A percentile compares a stretch with the other conserved stretches of the same genome.
Evolutionary conservation across 164 flowering plant genomes (phyloP).

Genomic region (Warburgia ugandensis): DNA sequence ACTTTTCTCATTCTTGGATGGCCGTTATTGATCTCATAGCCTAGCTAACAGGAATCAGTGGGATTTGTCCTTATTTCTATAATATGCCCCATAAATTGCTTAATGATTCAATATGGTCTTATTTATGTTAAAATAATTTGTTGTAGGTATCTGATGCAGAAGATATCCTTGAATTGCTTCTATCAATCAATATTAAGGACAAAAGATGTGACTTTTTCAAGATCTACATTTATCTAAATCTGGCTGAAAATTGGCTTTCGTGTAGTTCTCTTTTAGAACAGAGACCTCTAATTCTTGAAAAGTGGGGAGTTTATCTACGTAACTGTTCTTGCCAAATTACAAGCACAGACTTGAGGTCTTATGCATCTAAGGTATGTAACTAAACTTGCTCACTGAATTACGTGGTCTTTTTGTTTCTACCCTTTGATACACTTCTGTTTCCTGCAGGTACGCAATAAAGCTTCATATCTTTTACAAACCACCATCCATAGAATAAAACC

Average conservation of each 20-base stretch:
- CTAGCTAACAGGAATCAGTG: too few relatives aligned
- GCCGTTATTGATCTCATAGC: too few relatives aligned
- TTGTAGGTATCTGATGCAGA: conserved; percentile 40
- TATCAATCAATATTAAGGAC: conserved; percentile 53
- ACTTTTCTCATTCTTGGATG: too few relatives aligned
- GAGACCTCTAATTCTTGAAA: conserved; percentile 31
- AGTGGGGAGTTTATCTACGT: conserved; percentile 62
- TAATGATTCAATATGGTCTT: too few relatives aligned
- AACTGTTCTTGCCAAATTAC: conserved; percentile 65
- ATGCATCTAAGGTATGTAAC: conserved; percentile 65
- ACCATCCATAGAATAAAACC: conserved; percentile 15
- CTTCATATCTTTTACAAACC: conserved; percentile 69
- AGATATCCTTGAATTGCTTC: conserved; percentile 40
- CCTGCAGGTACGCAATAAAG: conserved; percentile 73
- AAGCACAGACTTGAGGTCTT: conserved; percentile 64
- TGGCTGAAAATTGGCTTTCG: conserved; percentile 70
- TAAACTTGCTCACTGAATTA: conserved; percentile 1
- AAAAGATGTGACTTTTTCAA: conserved; percentile 49
- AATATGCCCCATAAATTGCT: too few relatives aligned
- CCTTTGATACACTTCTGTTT: not conserved
- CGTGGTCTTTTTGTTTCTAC: not conserved
- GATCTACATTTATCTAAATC: conserved; percentile 53
- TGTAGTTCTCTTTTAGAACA: conserved; percentile 29
- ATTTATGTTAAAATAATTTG: too few relatives aligned
- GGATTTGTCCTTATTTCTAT: too few relatives aligned